These are phyloP conservation scores for Acanthamoeba divionensis DNA, from an alignment of 208 protist species.

Conservation along the genomic window DNA sequence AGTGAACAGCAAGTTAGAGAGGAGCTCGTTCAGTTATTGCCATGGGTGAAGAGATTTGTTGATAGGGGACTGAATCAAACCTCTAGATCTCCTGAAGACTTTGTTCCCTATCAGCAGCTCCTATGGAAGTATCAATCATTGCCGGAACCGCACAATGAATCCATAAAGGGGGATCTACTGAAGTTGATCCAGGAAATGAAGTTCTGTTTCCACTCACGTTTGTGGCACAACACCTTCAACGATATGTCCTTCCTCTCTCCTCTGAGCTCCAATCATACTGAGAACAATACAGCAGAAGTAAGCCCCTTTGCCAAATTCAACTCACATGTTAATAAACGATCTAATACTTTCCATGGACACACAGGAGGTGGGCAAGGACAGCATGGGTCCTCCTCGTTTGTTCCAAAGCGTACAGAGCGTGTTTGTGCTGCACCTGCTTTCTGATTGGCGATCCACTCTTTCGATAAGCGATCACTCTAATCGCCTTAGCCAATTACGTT, in stretches of 20 bases:
- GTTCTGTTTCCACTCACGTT: neutral
- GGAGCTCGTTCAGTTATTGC: neutral
- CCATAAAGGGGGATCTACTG: neutral
- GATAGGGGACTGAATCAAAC: neutral
- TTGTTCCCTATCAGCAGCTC: constrained; percentile 44
- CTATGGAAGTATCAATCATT: constrained; percentile 14
- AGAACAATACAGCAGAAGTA: neutral
- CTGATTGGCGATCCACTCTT: constrained; percentile 13
- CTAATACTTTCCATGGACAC: neutral
- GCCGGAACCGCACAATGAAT: neutral
- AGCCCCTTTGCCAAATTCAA: no score
- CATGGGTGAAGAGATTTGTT: constrained; percentile 6
- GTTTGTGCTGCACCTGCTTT: constrained; percentile 36
- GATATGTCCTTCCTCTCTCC: constrained; percentile 46
- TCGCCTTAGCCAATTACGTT: constrained; percentile 1
- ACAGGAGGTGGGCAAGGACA: neutral
- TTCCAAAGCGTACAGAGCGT: constrained; percentile 40
- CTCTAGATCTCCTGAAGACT: constrained; percentile 30
- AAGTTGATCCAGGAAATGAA: constrained; percentile 43
- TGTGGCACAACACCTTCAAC: constrained; percentile 52
- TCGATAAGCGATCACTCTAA: constrained; percentile 3
- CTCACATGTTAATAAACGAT: no score
- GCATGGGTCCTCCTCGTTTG: constrained; percentile 30
- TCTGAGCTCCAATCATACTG: neutral
- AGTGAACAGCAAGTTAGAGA: neutral